Base-by-base conservation (phyloP, 805 yeast genomes). In the Wickerhamiella spandovensis region DNA sequence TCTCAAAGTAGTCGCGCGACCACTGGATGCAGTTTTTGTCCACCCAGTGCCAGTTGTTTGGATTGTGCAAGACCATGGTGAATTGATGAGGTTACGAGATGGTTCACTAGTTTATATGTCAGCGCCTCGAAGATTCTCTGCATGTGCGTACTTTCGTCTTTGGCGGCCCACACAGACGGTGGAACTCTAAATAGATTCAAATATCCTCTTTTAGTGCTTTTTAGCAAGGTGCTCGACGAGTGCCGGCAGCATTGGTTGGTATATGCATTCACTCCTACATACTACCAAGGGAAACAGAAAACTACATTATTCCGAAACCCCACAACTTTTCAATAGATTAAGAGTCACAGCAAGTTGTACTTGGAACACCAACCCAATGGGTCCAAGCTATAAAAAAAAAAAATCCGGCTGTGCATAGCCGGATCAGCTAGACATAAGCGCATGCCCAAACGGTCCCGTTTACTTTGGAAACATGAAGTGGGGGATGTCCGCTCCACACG, bases 1-100 rank as follows among this genome's bases (percentile, higher is more conserved):
- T 75, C 28, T 68, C 66, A 65, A 92, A 85, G 66, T 90, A 90
- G 41, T 75, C 73, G 54, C 78, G 78, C 12, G 96, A 75, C 98
- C 98, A 92, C 51, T 78, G 81, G 51, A 90, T 76, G 70, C 98
- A 92, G 72, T 92, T 92, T 67, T 90, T 90, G 69, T 90, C 97
- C 55, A 89, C 97, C 97, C 97, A 92, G 74, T 92, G 98, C 98
- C 98, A 90, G 71, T 90, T 90, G 68, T 92, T 92, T 39, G 97
- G 97, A 74, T 90, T 92, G 69, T 87, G 83, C 30, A 92, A 89
- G 41, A 85, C 97, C 97, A 90, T 90, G 25, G 42, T 51, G 43
- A 35, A 35, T 35, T 15, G 9, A 35, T 17, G 32, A 15, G 32
- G 12, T 28, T 35, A 3, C 37, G n/a, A 32, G 5, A 12, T 7